These are phyloP conservation scores for Leccinum uliginosum DNA, from an alignment of 768 basidiomycete genomes.

Conservation along the genomic window DNA sequence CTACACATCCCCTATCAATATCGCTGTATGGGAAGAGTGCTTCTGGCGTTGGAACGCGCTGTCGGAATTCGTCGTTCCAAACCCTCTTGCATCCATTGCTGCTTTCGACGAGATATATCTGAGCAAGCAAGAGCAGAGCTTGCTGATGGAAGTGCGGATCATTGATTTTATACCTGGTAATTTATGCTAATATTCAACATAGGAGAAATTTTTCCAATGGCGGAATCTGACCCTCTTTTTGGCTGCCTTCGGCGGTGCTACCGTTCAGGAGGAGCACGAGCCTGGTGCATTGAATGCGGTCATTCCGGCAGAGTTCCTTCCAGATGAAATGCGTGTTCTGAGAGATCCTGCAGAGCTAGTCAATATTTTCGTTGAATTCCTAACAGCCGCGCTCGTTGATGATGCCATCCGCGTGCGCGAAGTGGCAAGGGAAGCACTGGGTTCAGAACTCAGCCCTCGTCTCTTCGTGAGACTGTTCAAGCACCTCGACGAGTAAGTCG, in stretches of 20 bases:
- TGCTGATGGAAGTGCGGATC: slow-evolving; percentile 35
- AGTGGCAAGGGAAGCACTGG: slow-evolving; percentile 74
- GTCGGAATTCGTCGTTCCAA: slow-evolving; percentile 52
- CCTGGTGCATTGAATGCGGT: slow-evolving; percentile 46
- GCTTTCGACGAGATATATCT: slow-evolving; percentile 34
- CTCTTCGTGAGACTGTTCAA: slow-evolving; percentile 65
- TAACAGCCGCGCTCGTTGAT: slow-evolving; percentile 66
- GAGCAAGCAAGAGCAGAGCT: slow-evolving; percentile 34
- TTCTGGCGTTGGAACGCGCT: slow-evolving; percentile 71
- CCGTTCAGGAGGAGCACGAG: slow-evolving; percentile 50
- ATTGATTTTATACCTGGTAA: neutral
- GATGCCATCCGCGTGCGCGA: slow-evolving; percentile 69
- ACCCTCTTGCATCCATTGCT: slow-evolving; percentile 30
- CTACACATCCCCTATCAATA: slow-evolving; percentile 59
- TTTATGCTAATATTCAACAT: slow-evolving; percentile 4
- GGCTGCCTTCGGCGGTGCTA: slow-evolving; percentile 66
- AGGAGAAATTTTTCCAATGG: slow-evolving; percentile 82
- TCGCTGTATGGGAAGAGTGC: slow-evolving; percentile 81
- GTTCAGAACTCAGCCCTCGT: slow-evolving; percentile 69
- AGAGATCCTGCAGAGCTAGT: slow-evolving; percentile 56
- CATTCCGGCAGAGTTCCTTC: slow-evolving; percentile 56
- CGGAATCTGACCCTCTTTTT: slow-evolving; percentile 79
- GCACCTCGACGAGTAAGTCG: slow-evolving; percentile 68
- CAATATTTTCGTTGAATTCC: slow-evolving; percentile 58
- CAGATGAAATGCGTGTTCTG: slow-evolving; percentile 66